phyloP scores from a whole-genome alignment of 371 early-diverging fungal genomes.

The Rhizopus stolonifer region DNA sequence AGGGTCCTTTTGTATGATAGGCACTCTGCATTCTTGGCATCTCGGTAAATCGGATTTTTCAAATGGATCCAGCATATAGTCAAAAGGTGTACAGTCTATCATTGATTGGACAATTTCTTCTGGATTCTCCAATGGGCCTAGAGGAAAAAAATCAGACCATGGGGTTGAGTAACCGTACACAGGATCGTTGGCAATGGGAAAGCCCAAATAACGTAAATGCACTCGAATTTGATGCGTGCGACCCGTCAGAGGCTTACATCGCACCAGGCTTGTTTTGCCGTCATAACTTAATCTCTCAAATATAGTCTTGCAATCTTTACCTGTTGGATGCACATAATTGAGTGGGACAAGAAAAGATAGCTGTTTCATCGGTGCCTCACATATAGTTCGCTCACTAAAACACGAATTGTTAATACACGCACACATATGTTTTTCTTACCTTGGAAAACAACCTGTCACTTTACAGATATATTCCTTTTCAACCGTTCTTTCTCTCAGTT shows the following conservation, averaged over 20 bases:
- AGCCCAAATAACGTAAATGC: constrained; percentile 94
- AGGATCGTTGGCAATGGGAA: constrained; percentile 97
- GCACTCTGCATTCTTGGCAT: constrained; percentile 54
- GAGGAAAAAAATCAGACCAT: constrained; percentile 58
- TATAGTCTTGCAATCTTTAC: constrained; percentile 77
- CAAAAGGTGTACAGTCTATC: constrained; percentile 48
- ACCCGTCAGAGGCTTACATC: constrained; percentile 90
- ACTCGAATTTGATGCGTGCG: constrained; percentile 99
- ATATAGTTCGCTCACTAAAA: constrained; percentile 54
- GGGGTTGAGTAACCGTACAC: constrained; percentile 73
- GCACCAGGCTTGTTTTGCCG: constrained; percentile 65
- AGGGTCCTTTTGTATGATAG: constrained; percentile 61
- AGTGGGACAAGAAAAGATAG: constrained; percentile 57
- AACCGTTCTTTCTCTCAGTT: constrained; percentile 67
- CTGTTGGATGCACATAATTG: constrained; percentile 79
- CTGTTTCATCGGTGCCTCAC: constrained; percentile 75
- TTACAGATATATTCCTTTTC: constrained; percentile 86
- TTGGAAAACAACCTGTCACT: constrained; percentile 87
- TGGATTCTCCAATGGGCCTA: neutral
- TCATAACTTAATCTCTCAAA: constrained; percentile 70
- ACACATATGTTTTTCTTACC: constrained; percentile 34
- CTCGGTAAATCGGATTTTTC: constrained; percentile 9
- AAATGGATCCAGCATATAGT: constrained; percentile 29
- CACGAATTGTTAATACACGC: neutral
- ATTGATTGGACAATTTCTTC: constrained; percentile 4